phyloP scores from a whole-genome alignment of 371 early-diverging fungal genomes.

The Mucor irregularis region DNA sequence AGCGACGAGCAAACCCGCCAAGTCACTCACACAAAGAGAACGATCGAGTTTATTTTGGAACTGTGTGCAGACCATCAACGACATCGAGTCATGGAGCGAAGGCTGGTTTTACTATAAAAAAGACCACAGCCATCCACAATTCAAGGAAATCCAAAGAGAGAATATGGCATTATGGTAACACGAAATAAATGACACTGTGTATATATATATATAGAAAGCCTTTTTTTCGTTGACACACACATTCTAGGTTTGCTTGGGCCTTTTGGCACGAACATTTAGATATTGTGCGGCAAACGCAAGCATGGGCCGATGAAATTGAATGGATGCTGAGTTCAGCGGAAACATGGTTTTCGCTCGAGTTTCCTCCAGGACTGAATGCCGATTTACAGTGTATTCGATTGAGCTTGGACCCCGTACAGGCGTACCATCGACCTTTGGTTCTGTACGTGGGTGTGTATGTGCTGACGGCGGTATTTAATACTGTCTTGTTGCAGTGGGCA shows the following conservation, averaged over 20 bases:
- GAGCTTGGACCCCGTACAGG: conserved; percentile 61
- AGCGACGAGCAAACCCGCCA: conserved; percentile 10
- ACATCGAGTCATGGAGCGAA: conserved; percentile 43
- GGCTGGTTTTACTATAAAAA: conserved; percentile 56
- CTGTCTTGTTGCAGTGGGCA: conserved; percentile 17
- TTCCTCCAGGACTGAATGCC: conserved; percentile 56
- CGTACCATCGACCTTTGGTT: conserved; percentile 60
- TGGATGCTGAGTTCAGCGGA: conserved; percentile 52
- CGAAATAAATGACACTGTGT: neutral
- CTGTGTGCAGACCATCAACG: conserved; percentile 38
- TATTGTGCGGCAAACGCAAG: conserved; percentile 26
- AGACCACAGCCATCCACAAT: conserved; percentile 32
- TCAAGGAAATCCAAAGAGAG: conserved; percentile 46
- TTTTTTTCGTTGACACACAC: neutral
- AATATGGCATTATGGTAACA: conserved; percentile 54
- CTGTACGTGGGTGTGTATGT: conserved; percentile 48
- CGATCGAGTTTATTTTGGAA: conserved; percentile 44
- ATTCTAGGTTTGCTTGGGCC: conserved; percentile 63
- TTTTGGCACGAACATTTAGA: conserved; percentile 54
- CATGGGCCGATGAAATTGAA: conserved; percentile 46
- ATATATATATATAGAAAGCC: neutral
- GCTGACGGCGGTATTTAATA: conserved; percentile 31
- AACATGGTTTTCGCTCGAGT: conserved; percentile 33
- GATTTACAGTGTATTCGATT: conserved; percentile 57
- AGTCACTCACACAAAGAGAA: conserved; percentile 22